Evolutionary conservation across 768 basidiomycete genomes (phyloP).

Genomic region (Cubamyces lactineus): DNA sequence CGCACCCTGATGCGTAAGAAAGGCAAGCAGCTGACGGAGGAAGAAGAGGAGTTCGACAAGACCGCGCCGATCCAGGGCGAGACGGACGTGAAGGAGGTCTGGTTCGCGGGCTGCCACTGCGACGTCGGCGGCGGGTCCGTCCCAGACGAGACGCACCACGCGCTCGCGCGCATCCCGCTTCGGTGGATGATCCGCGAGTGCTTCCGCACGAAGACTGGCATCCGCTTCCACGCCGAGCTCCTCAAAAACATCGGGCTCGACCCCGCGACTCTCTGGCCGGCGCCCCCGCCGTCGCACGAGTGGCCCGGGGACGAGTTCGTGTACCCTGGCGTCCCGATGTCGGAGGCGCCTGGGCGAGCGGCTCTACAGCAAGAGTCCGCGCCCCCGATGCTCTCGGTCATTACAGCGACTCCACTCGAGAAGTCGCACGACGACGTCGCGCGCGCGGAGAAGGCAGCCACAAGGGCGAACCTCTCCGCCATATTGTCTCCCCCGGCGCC

Average conservation of each 20-base stretch:
- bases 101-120: conserved; percentile 78
- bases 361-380: background rate
- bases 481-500: background rate
- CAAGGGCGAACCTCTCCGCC: background rate
- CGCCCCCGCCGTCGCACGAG: conserved; percentile 20
- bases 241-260: conserved; percentile 37
- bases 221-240: conserved; percentile 40
- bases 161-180: conserved; percentile 70
- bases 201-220: conserved; percentile 50
- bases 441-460: conserved; percentile 5
- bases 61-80: conserved; percentile 30
- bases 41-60: conserved; percentile 45
- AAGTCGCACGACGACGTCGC: conserved; percentile 5
- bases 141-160: conserved; percentile 55
- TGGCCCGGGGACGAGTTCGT: conserved; percentile 10
- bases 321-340: conserved; percentile 2
- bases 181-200: conserved; percentile 60
- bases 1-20: conserved; percentile 32
- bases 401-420: conserved; percentile 27
- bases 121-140: conserved; percentile 80
- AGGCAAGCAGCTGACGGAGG: conserved; percentile 32
- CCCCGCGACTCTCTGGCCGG: conserved; percentile 33
- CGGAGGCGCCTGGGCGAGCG: background rate
- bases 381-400: conserved; percentile 11
- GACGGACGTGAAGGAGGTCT: conserved; percentile 77